Evolutionary conservation across 192 early-diverging fungal species (phyloP).

Genomic region (Coemansia sp.): DNA sequence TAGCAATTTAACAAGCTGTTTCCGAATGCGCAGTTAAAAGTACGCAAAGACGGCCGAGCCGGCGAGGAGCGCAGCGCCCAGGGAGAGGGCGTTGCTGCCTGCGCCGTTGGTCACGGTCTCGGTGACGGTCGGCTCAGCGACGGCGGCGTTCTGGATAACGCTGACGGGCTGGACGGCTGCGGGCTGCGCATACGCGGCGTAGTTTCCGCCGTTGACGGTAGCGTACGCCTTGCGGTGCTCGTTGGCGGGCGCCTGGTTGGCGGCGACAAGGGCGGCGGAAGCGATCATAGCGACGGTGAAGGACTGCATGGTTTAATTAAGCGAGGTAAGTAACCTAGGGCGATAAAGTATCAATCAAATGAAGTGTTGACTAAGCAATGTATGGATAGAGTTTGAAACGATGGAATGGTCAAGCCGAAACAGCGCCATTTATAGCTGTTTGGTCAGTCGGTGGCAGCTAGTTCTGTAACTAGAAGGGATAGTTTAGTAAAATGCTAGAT

Average conservation of each 20-base stretch:
- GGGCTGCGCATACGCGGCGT: neutral
- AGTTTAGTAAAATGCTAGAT: no score
- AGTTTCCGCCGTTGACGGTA: constrained; percentile 20
- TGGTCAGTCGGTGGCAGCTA: neutral
- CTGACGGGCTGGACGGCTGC: constrained; percentile 22
- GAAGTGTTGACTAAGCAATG: constrained; percentile 7
- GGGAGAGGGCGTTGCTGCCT: constrained; percentile 29
- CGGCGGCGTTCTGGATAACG: constrained; percentile 43
- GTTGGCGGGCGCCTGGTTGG: constrained; percentile 17
- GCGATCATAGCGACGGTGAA: constrained; percentile 26
- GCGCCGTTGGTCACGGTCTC: constrained; percentile 42
- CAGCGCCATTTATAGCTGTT: neutral
- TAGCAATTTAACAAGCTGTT: neutral
- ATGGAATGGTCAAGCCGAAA: neutral
- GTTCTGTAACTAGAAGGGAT: neutral
- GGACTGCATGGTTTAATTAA: constrained; percentile 36
- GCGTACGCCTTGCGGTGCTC: constrained; percentile 43
- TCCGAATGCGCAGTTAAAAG: constrained; percentile 11
- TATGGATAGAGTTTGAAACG: neutral
- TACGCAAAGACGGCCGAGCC: constrained; percentile 27
- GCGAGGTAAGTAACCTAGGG: neutral
- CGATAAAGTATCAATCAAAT: neutral
- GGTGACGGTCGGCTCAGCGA: constrained; percentile 39
- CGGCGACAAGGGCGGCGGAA: constrained; percentile 25
- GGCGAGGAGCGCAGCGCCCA: constrained; percentile 27